Base-by-base conservation (phyloP, 352 stramenopile species). In the Phytophthora citrophthora region DNA sequence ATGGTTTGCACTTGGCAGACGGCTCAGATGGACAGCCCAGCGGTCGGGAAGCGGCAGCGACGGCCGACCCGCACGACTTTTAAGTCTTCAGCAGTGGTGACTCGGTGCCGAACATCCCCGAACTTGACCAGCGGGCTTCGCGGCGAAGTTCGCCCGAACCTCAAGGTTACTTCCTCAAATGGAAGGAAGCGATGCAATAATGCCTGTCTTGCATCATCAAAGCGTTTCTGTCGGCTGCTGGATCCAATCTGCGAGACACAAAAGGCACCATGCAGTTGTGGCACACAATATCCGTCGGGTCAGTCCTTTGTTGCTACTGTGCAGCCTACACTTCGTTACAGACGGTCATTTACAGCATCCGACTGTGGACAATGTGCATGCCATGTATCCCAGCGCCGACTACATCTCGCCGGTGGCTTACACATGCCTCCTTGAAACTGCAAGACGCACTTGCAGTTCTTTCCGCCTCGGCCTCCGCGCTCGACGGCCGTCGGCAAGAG, bases 1-100 rank as follows among this genome's bases (percentile, higher is more conserved):
- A 46, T 59, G 20, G 29, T 45, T 61, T 15, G 34, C 23, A 26
- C 9, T 15, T 26, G 26, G 43, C 49, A 72, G 64, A 72, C 57
- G 57, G 12, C 57, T 67, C 56, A 51, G 51, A 52, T 63, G 64
- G 64, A 72, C 44, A 72, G 57, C 57, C 57, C n/a, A 10, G 10
- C 13, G 29, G 50, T 56, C 50, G 12, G 32, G 27, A 38, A 18
- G 13, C 18, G 20, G 43, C 27, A 34, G 29, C 18, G 47, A 52
- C 66, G 32, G 61, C 32, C 4, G 40, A 65, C 63, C 68, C 64
- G 38, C 43, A 50, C 46, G 16, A 39, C 41, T 13, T 26, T 18
- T 4, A 39, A 68, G 41, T 27, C 45, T 31, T 52, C 18, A 54
- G 16, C 39, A 34, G 8, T 34, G 29, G 8, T 34, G 29, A 34